Evolutionary conservation across 1,284 basidiomycete genomes (phyloP), one percentile per base, ranked within the genome.

Genomic region (Abortiporus biennis): DNA sequence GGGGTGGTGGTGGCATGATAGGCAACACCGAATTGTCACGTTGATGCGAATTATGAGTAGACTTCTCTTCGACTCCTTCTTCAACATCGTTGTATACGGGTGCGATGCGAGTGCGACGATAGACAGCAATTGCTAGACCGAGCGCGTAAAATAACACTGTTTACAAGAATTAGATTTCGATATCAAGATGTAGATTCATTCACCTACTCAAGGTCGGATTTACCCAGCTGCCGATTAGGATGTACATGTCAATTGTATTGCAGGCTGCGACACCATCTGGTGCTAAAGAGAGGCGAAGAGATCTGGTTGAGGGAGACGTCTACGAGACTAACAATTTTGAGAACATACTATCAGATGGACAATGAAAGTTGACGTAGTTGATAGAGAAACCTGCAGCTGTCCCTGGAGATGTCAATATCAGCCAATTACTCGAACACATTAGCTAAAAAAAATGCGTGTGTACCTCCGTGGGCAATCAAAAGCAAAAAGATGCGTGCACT

Each of bases 191-290:
- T n/a, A n/a, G n/a, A 37, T 4, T 4, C 29, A 6, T 5, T 21
- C 11, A 60, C 76, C 49, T 50, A 82, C 80, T 61, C 31, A 80
- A 56, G 2, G 57, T 54, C 9, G 80, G 78, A 37, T 71, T 62
- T 21, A 78, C 52, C 80, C 80, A 83, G 48, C 67, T 73, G 16
- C 66, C 66, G 1, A 76, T 54, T 31, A 76, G 47, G 16, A 79
- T 71, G 49, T 68, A 78, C 8, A 71, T 47, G 44, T 70, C 68
- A 31, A 79, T 60, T 13, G 75, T 53, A 38, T 62, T 60, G 54
- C 80, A 83, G 4, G 68, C 53, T 3, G 65, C 67, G 44, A 65
- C 56, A 40, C 69, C 60, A 46, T 74, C 69, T 6, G 59, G 51
- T 38, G 60, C 70, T 75, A n/a, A n/a, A n/a, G 36, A 30, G 34